Base-by-base conservation (phyloP, 352 stramenopile genomes). In the Phytophthora fragariaefolia region DNA sequence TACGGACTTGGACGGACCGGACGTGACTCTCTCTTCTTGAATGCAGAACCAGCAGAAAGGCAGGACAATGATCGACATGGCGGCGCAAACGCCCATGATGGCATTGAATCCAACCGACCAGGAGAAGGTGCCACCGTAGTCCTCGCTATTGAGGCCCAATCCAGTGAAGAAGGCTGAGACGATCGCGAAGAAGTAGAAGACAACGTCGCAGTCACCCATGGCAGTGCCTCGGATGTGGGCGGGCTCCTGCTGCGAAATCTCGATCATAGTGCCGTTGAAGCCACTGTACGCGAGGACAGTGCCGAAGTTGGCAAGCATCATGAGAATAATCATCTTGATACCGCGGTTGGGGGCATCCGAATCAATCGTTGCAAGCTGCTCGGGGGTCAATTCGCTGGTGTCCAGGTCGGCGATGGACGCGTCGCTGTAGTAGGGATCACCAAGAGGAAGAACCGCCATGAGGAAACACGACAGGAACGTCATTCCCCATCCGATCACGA, bases 271-370 rank as follows among this genome's bases (percentile, higher is more conserved):
- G 6, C 84, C 87, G 62, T 93, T 88, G 27, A 79, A 78, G 18
- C 83, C 85, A 23, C 87, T 82, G 73, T 92, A 88, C 12, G 82
- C 76, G 53, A 93, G 85, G 23, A 93, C 82, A 22, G 88, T 91
- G 30, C 87, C 87, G 17, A 93, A 59, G 61, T 91, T 90, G 6
- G 85, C 85, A 28, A 93, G 34, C 60, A 91, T 88, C 65, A 96
- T 77, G 27, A 87, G 65, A 22, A 89, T 58, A 10, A 91, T 81
- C 71, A 85, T 76, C 59, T 87, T 85, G 42, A 77, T 69, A 18
- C 82, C 82, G 10, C 60, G 55, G 28, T 75, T 65, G n/a, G 73
- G 74, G 3, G 81, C 81, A 40, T 87, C 66, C 3, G 50, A 51
- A 58, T 88, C 77, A 61, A 87, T 78, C 18, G 58, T 71, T 20